Conservation (phyloP, 306 rosid genomes). For the Casuarina glauca region DNA sequence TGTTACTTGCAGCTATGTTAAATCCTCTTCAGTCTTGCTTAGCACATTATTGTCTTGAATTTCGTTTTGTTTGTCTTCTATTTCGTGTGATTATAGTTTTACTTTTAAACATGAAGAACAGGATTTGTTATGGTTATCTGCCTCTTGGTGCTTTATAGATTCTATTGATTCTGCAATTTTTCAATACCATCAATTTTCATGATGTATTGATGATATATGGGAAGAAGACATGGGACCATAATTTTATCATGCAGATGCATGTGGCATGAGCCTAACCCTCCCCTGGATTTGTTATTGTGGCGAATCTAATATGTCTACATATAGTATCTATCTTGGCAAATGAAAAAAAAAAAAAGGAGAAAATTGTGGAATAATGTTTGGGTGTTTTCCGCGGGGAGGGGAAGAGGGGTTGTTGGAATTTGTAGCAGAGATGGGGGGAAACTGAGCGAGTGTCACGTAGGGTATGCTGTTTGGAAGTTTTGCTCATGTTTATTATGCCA, state of each 20-base stretch:
- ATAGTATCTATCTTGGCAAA: background rate
- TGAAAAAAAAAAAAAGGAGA: background rate
- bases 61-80: background rate
- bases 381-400: too few relatives aligned
- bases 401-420: too few relatives aligned
- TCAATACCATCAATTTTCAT: background rate
- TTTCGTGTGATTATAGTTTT: background rate
- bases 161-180: background rate
- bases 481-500: background rate
- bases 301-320: background rate
- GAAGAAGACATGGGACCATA: background rate
- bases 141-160: background rate
- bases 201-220: background rate
- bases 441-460: background rate
- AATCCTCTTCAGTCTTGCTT: background rate
- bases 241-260: background rate
- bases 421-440: background rate
- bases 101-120: background rate
- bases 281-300: background rate
- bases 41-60: background rate
- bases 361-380: background rate
- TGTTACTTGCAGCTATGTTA: background rate
- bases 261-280: background rate
- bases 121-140: background rate
- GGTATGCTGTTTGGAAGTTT: background rate